Evolutionary conservation across 2,329 filamentous ascomycete genomes (phyloP), one percentile per base, ranked within the genome.

Genomic region (Eurotiales sp.): DNA sequence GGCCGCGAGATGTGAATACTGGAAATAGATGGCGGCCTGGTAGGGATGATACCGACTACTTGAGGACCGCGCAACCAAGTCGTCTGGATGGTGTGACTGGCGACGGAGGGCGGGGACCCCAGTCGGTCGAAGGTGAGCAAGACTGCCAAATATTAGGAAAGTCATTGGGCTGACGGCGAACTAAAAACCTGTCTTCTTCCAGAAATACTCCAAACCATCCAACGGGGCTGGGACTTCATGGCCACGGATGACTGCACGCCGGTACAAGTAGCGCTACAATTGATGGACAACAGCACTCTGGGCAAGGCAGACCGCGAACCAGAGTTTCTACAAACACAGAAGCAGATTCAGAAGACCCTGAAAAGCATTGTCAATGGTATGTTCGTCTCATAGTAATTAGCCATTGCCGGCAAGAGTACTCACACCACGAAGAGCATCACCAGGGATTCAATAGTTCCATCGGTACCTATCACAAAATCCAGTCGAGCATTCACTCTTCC

Each of bases 381-480:
- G 67, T 62, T 40, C n/a, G 27, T 12, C 14, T n/a, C 15, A 15
- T 12, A 15, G 15, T 2, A 2, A 25, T 12, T 22, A 10, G 15
- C 8, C 34, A 27, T 34, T 40, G 34, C 12, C 19, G 3, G 22
- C 19, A 30, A 4, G 12, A 11, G 25, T 23, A 15, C 34, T 25
- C 12, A 47, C 19, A 10, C 22, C 21, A 25, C 10, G 15, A 53
- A 78, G 92, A 99, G 73, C 92, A 99, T 66, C 92, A 99, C 65
- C 93, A 99, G 70, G 95, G 93, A 42, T 99, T 99, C 79, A 99
- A 97, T 73, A 96, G 90, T 70, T 96, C 92, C 46, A 97, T 99
- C 57, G 93, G 92, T 69, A 97, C 92, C 17, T 99, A 97, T 66
- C 95, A 99, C 76, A 96, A 95, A 71, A 99, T 99, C 55, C 93